Base-by-base conservation (phyloP, 169 alveolate genomes). In the Plasmodium ovale region DNA sequence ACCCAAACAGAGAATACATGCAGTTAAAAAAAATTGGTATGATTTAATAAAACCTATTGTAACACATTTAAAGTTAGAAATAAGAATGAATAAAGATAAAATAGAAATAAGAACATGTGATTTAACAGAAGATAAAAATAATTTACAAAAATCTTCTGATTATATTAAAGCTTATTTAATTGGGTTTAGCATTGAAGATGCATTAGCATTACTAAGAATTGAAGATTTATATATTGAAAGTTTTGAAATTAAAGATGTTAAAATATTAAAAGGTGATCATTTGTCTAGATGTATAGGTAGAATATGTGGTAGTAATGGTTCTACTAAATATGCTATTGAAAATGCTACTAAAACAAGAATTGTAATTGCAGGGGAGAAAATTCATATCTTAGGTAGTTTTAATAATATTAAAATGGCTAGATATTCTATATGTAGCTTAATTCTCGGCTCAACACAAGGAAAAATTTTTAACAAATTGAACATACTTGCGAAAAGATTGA, bases 281-380 rank as follows among this genome's bases (percentile, higher is more conserved):
- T 94, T 98, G 47, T 97, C 99, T 2, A 96, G 99, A 87, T 97
- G 99, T 89, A 98, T 99, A 70, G 99, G 99, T 2, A 92, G 99
- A 72, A 98, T 99, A 64, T 98, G 99, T 62, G 99, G 99, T 16
- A 99, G 98, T 91, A 98, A 98, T 77, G 99, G 99, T 7, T 97
- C 97, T 91, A 99, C 99, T 25, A 98, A 98, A 94, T 97, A 97
- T 94, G 99, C 99, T 6, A 98, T 98, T 6, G 99, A 99, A 87
- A 99, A 99, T 92, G 98, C 99, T 16, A 98, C 99, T 0, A 96
- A 99, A 88, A 98, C 99, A n/a, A 97, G 99, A 84, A 97, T 98
- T 10, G 98, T 98, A 7, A 89, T 98, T 44, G 96, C 96, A 47
- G 94, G 89, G 14, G 94, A 92, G 39, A 92, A 94, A 79, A 93